These are phyloP conservation scores for Pinus albicaulis DNA, from an alignment of 75 land plant genomes.

Conservation along the genomic window DNA sequence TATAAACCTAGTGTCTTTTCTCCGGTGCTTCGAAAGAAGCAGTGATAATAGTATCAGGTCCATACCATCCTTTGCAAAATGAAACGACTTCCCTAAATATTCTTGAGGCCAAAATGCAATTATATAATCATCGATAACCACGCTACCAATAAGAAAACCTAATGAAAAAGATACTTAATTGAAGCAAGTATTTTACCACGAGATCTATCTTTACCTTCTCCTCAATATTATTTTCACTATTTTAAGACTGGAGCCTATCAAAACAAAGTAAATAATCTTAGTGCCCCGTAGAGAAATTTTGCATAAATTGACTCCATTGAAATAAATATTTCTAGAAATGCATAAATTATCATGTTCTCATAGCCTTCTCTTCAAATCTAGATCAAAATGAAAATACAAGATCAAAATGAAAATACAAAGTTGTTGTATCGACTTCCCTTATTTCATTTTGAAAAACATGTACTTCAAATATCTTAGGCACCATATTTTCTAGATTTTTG, in stretches of 20 bases:
- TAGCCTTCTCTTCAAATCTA: neutral
- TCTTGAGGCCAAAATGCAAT: too few relatives aligned
- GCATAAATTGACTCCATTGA: too few relatives aligned
- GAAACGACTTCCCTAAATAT: too few relatives aligned
- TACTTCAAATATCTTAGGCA: neutral
- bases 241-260: slow-evolving; percentile 16
- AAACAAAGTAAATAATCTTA: too few relatives aligned
- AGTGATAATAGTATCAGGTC: slow-evolving; percentile 10
- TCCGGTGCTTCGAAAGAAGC: slow-evolving; percentile 18
- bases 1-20: slow-evolving; percentile 12
- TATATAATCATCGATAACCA: too few relatives aligned
- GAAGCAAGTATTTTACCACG: slow-evolving; percentile 79
- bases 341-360: too few relatives aligned
- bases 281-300: too few relatives aligned
- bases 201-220: slow-evolving; percentile 73
- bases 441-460: neutral
- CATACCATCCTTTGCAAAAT: too few relatives aligned
- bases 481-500: neutral
- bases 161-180: too few relatives aligned
- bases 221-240: slow-evolving; percentile 25
- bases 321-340: too few relatives aligned
- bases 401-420: neutral
- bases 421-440: neutral
- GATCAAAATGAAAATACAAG: too few relatives aligned
- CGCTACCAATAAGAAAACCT: too few relatives aligned